These are phyloP conservation scores for Paulownia fortunei DNA, from an alignment of 257 asterid species.

Conservation along the genomic window DNA sequence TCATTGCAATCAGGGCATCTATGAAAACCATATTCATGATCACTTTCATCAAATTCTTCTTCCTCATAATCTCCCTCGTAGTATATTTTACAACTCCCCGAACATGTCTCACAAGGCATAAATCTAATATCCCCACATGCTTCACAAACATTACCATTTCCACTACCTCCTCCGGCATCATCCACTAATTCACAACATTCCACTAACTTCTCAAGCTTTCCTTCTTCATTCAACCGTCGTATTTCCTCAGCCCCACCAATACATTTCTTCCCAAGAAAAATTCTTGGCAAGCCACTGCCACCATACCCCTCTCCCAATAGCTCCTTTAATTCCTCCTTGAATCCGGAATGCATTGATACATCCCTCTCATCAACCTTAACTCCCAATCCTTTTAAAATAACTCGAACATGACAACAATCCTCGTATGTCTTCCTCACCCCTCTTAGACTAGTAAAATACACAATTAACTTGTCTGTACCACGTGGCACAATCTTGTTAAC, in stretches of 20 bases:
- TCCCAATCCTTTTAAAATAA: conserved; percentile 69
- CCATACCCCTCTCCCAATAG: conserved; percentile 55
- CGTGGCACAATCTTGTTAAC: conserved; percentile 19
- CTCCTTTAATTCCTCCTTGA: conserved; percentile 82
- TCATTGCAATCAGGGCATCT: conserved; percentile 90
- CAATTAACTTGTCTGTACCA: conserved; percentile 53
- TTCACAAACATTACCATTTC: conserved; percentile 54
- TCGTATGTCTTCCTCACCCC: conserved; percentile 95
- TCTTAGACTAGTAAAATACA: conserved; percentile 86
- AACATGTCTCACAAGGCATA: conserved; percentile 89
- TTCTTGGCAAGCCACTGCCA: conserved; percentile 61
- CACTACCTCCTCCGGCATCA: conserved; percentile 35
- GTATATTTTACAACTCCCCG: conserved; percentile 88
- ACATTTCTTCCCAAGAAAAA: conserved; percentile 61
- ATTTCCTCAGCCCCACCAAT: conserved; percentile 91
- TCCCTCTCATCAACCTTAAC: conserved; percentile 87
- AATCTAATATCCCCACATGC: conserved; percentile 91
- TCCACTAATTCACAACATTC: conserved; percentile 67
- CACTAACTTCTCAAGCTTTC: conserved; percentile 68
- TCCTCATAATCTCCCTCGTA: conserved; percentile 57
- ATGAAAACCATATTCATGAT: conserved; percentile 68
- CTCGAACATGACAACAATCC: conserved; percentile 88
- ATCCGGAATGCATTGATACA: conserved; percentile 92
- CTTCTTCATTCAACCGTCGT: conserved; percentile 73
- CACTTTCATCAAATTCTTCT: conserved; percentile 33